Evolutionary conservation across 345 rosid genomes (phyloP).

Genomic region (Ceriops decandra): DNA sequence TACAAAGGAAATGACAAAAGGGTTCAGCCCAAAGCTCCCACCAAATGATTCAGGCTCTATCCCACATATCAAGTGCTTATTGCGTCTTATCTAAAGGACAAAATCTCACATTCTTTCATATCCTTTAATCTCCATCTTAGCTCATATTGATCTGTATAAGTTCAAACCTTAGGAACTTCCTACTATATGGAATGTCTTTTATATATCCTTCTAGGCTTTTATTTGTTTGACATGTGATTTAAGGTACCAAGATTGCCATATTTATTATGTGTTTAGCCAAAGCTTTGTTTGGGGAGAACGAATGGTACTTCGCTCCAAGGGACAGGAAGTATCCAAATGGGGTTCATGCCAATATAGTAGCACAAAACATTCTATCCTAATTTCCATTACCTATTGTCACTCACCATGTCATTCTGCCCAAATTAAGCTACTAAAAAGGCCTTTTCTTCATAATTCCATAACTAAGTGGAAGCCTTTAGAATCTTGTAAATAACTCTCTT

Average conservation of each 20-base stretch:
- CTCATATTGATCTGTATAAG: constrained; percentile 43
- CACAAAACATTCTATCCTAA: background rate
- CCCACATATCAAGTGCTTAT: constrained; percentile 48
- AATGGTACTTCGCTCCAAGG: constrained; percentile 41
- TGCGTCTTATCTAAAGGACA: constrained; percentile 30
- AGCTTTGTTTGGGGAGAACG: constrained; percentile 36
- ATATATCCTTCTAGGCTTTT: background rate
- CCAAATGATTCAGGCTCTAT: constrained; percentile 45
- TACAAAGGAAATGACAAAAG: background rate
- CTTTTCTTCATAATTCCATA: too few species aligned
- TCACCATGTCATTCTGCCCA: too few species aligned
- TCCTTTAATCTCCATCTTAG: constrained; percentile 23
- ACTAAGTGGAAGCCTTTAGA: too few species aligned
- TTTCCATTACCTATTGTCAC: too few species aligned
- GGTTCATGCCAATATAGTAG: constrained; percentile 35
- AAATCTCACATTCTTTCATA: constrained; percentile 21
- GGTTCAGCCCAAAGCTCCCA: constrained; percentile 19
- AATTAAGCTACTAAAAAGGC: too few species aligned
- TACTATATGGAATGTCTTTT: constrained; percentile 15
- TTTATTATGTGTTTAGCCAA: constrained; percentile 15
- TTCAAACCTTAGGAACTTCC: constrained; percentile 49
- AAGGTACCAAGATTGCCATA: background rate
- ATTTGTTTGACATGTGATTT: background rate
- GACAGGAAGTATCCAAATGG: constrained; percentile 45
- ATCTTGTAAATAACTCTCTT: too few species aligned